Percentiles rank a stretch among this genome's conserved stretches.
Conservation (phyloP, 2,329 filamentous ascomycete genomes). For the Aspergillus terreus region DNA sequence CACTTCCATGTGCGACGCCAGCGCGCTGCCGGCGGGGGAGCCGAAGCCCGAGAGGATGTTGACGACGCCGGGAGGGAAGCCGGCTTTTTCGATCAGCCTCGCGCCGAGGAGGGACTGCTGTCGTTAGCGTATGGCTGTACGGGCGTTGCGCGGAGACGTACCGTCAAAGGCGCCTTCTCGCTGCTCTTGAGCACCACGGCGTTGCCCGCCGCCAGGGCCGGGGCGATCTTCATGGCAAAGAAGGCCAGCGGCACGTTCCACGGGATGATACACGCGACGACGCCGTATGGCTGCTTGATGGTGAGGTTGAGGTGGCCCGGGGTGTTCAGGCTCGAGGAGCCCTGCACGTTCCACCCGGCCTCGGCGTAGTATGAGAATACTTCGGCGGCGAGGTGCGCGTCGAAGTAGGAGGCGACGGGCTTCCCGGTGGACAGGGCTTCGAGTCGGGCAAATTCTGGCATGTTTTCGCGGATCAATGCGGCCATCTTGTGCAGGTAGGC, state of each 20-base stretch:
- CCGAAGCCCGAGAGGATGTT: slow-evolving; percentile 61
- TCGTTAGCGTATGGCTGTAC: neutral
- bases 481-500: slow-evolving; percentile 32
- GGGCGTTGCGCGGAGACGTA: slow-evolving; percentile 21
- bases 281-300: slow-evolving; percentile 52
- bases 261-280: slow-evolving; percentile 56
- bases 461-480: slow-evolving; percentile 24
- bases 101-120: slow-evolving; percentile 33
- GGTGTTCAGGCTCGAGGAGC: slow-evolving; percentile 28
- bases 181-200: slow-evolving; percentile 60
- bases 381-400: slow-evolving; percentile 17
- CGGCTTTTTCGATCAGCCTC: slow-evolving; percentile 36
- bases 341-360: slow-evolving; percentile 26
- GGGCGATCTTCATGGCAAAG: slow-evolving; percentile 53
- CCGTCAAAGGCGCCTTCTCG: slow-evolving; percentile 60
- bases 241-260: slow-evolving; percentile 54
- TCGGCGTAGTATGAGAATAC: slow-evolving; percentile 27
- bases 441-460: slow-evolving; percentile 29
- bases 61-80: slow-evolving; percentile 44
- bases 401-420: slow-evolving; percentile 27
- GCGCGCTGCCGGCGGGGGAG: slow-evolving; percentile 48
- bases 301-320: slow-evolving; percentile 26
- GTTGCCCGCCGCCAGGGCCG: slow-evolving; percentile 59
- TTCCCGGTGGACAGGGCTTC: slow-evolving; percentile 36
- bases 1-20: slow-evolving; percentile 58